Conservation (phyloP, 345 rosid species). For the Turnera subulata region DNA sequence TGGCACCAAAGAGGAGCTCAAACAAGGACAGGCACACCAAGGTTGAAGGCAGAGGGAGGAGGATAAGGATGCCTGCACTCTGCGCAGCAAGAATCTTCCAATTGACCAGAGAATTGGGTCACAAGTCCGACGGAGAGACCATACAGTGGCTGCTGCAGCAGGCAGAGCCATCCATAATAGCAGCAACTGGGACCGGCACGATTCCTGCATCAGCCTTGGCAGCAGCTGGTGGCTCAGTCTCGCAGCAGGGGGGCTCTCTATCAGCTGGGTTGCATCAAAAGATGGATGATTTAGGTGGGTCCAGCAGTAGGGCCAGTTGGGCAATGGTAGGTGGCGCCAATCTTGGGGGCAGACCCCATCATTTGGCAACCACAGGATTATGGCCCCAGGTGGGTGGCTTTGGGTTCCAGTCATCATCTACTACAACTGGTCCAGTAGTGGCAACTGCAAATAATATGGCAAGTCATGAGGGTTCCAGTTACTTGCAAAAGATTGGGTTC, state of each 20-base stretch:
- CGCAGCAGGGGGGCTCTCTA: constrained; percentile 57
- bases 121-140: constrained; percentile 96
- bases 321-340: constrained; percentile 56
- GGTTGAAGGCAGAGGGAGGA: constrained; percentile 90
- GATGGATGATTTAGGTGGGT: constrained; percentile 56
- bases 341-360: constrained; percentile 62
- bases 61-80: constrained; percentile 97
- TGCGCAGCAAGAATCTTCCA: constrained; percentile 98
- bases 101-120: constrained; percentile 93
- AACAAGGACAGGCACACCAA: constrained; percentile 96
- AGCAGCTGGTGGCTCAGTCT: constrained; percentile 53
- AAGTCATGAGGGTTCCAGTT: constrained; percentile 44
- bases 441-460: constrained; percentile 45
- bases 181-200: constrained; percentile 91
- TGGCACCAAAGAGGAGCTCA: constrained; percentile 82
- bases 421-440: constrained; percentile 29
- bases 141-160: constrained; percentile 96
- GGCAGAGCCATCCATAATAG: constrained; percentile 87
- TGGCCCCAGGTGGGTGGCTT: constrained; percentile 77
- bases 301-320: constrained; percentile 62
- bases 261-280: constrained; percentile 73
- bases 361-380: constrained; percentile 45
- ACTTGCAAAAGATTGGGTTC: constrained; percentile 61
- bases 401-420: constrained; percentile 52
- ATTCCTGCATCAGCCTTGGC: constrained; percentile 93